A percentile compares a stretch with the other conserved stretches of the same genome.
Conservation (phyloP, 1,139 yeast species). For the Arxiozyma slooffiae region DNA sequence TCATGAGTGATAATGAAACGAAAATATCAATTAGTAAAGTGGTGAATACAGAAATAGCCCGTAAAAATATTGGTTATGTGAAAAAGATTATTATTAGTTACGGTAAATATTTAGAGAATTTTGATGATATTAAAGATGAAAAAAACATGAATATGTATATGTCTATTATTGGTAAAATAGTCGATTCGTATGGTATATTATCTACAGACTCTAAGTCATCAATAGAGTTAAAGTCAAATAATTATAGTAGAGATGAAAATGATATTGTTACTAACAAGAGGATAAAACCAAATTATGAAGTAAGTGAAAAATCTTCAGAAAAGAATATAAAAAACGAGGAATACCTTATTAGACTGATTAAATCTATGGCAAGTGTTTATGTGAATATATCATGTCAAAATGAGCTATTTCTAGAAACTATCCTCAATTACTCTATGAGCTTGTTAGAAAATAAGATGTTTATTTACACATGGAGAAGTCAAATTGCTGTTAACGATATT, state of each 20-base stretch:
- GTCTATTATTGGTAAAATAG: conserved; percentile 18
- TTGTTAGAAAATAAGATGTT: conserved; percentile 32
- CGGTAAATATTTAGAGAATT: conserved; percentile 36
- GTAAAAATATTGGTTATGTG: conserved; percentile 61
- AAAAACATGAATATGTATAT: conserved; percentile 2
- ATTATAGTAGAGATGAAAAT: conserved; percentile 2
- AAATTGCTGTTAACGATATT: conserved; percentile 38
- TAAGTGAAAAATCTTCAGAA: conserved; percentile 31
- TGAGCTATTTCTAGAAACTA: conserved; percentile 15
- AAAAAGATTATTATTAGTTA: conserved; percentile 41
- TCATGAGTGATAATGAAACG: conserved; percentile 27
- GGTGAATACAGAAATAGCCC: conserved; percentile 51
- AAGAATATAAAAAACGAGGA: conserved; percentile 35
- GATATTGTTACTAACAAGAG: conserved; percentile 14
- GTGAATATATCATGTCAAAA: conserved; percentile 10
- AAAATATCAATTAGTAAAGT: conserved; percentile 35
- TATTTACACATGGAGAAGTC: conserved; percentile 52
- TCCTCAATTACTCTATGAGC: conserved; percentile 15
- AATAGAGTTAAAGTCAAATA: conserved; percentile 7
- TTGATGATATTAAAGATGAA: conserved; percentile 1
- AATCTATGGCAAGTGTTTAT: conserved; percentile 23
- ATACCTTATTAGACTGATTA: conserved; percentile 30
- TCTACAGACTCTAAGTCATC: conserved; percentile 20
- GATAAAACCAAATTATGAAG: conserved; percentile 19
- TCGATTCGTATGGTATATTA: conserved; percentile 5